Evolutionary conservation across 78 protist genomes (phyloP).

Genomic region (Pigoraptor vietnamica): DNA sequence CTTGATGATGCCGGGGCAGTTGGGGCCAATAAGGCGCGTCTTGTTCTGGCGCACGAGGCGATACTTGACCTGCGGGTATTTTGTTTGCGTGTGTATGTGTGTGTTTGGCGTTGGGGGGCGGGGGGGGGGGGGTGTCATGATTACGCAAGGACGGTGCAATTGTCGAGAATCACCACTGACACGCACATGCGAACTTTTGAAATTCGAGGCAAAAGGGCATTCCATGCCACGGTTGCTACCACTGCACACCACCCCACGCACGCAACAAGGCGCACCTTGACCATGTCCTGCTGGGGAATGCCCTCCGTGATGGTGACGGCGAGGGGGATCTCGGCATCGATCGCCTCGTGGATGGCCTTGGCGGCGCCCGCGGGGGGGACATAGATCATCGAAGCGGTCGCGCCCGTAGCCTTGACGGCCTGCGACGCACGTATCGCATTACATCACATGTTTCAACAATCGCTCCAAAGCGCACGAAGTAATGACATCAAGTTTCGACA

Average conservation of each 20-base stretch:
- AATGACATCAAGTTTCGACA: too few species aligned
- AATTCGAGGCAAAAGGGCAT: neutral
- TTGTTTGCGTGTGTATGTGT: neutral
- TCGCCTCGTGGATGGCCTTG: conserved; percentile 89
- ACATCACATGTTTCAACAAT: too few species aligned
- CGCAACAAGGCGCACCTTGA: neutral
- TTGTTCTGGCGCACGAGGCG: conserved; percentile 63
- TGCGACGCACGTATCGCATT: neutral
- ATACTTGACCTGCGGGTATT: conserved; percentile 56
- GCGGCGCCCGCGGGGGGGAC: conserved; percentile 85
- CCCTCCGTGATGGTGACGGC: conserved; percentile 97
- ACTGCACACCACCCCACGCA: too few species aligned
- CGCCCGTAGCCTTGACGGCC: conserved; percentile 75
- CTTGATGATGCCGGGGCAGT: conserved; percentile 79
- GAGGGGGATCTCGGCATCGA: conserved; percentile 88
- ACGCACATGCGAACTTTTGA: too few species aligned
- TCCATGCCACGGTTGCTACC: neutral
- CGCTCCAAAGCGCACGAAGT: too few species aligned
- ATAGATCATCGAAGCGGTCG: conserved; percentile 93
- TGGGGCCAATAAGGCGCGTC: conserved; percentile 87
- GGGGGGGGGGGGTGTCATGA: too few species aligned
- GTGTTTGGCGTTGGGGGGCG: too few species aligned
- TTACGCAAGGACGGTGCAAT: too few species aligned
- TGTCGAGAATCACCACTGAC: too few species aligned
- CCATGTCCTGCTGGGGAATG: conserved; percentile 72